Conservation (phyloP, 2,329 filamentous ascomycete genomes). For the Ceratocystis smalleyi region DNA sequence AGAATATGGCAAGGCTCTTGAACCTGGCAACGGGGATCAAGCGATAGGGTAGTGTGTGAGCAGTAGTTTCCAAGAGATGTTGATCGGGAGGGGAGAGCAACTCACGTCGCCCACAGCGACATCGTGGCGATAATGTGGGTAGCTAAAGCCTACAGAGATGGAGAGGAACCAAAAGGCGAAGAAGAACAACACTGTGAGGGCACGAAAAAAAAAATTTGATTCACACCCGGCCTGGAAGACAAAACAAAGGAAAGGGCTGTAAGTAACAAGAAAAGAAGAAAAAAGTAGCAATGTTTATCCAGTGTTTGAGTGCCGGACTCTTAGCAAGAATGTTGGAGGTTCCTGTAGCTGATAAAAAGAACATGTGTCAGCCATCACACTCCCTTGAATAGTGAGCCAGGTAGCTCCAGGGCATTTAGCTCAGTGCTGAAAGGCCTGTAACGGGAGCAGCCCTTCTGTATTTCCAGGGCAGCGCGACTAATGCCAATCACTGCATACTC, state of each 20-base stretch:
- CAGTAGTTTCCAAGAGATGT: neutral
- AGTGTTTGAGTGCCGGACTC: neutral
- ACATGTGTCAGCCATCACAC: slow-evolving; percentile 1
- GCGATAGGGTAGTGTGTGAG: neutral
- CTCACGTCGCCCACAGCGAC: slow-evolving; percentile 16
- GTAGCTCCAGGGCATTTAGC: neutral
- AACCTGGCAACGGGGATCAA: slow-evolving; percentile 26
- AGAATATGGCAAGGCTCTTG: slow-evolving; percentile 41
- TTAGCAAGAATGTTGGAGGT: neutral
- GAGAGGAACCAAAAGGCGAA: neutral
- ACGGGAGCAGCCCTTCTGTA: neutral
- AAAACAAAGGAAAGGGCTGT: neutral
- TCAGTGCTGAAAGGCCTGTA: neutral
- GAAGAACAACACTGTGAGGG: neutral
- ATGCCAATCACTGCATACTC: neutral
- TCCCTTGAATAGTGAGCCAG: neutral
- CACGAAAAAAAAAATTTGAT: neutral
- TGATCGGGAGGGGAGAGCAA: neutral
- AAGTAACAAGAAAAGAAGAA: neutral
- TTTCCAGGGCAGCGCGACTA: neutral
- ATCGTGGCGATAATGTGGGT: slow-evolving; percentile 7
- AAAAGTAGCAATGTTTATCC: neutral
- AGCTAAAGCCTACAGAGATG: neutral
- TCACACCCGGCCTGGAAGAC: neutral
- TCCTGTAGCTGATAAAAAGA: neutral